These are phyloP conservation scores for Pelargonium cotyledonis DNA, from an alignment of 441 rosid genomes.

Conservation along the genomic window DNA sequence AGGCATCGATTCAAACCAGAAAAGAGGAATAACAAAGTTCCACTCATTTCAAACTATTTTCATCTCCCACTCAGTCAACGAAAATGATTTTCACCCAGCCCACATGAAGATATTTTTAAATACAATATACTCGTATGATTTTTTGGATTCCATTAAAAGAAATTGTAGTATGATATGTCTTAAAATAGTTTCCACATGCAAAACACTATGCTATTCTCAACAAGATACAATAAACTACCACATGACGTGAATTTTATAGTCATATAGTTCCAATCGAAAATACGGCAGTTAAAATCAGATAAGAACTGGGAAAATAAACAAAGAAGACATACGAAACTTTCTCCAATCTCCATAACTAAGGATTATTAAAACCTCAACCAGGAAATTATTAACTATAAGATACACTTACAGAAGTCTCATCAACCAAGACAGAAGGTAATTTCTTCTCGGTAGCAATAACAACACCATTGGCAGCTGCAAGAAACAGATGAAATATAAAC, in stretches of 20 bases:
- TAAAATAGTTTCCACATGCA: neutral
- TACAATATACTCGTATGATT: neutral
- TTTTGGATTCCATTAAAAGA: neutral
- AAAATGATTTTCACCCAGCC: neutral
- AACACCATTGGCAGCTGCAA: conserved; percentile 90
- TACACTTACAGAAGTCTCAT: conserved; percentile 72
- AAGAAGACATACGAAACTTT: neutral
- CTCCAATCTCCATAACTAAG: too few relatives aligned
- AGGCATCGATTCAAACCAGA: neutral
- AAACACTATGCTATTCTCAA: neutral
- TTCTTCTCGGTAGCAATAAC: conserved; percentile 94
- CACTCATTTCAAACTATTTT: too few relatives aligned
- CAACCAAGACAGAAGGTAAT: conserved; percentile 85
- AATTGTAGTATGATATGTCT: neutral
- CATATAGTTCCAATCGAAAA: neutral
- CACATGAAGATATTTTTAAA: neutral
- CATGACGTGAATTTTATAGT: neutral
- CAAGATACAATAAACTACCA: neutral
- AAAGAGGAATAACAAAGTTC: too few relatives aligned
- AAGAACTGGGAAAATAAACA: neutral
- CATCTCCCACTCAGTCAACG: neutral
- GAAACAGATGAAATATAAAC: neutral
- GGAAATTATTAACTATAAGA: neutral
- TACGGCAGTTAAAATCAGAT: neutral
- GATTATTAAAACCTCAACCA: neutral